phyloP scores from a whole-genome alignment of 2,329 filamentous ascomycete species.

The Monilinia vaccinii-corymbosi region DNA sequence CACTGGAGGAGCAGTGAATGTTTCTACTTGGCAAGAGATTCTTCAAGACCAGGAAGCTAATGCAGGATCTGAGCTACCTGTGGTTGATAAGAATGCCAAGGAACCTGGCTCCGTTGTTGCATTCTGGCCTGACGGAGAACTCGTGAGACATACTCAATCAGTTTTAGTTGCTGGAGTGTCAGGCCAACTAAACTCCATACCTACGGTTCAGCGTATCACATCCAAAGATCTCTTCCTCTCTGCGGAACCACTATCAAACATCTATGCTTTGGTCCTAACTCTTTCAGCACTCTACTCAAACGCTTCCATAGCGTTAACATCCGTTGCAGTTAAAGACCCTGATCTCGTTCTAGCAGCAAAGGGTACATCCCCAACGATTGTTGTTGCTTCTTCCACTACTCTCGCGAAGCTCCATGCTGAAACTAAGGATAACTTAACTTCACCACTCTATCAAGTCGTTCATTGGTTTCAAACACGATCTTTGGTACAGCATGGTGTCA shows the following conservation, averaged over 20 bases:
- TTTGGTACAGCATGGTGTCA: conserved; percentile 60
- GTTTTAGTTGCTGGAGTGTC: conserved; percentile 87
- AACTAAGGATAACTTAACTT: conserved; percentile 48
- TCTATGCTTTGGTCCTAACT: conserved; percentile 71
- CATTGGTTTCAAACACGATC: conserved; percentile 64
- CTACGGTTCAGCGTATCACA: conserved; percentile 62
- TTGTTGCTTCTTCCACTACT: conserved; percentile 69
- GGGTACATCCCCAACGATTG: conserved; percentile 69
- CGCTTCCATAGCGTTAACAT: conserved; percentile 78
- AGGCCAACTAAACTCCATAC: conserved; percentile 67
- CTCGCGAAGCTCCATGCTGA: conserved; percentile 59
- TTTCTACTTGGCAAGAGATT: conserved; percentile 90
- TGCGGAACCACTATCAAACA: conserved; percentile 69
- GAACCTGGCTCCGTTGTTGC: conserved; percentile 48
- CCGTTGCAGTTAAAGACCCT: conserved; percentile 65
- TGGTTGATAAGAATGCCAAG: conserved; percentile 44
- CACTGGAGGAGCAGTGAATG: conserved; percentile 63
- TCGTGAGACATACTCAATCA: conserved; percentile 71
- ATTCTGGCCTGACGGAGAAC: conserved; percentile 60
- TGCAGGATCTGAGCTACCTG: conserved; percentile 55
- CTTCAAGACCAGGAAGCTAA: conserved; percentile 58
- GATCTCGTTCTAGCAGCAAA: conserved; percentile 66
- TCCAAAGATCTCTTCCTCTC: conserved; percentile 76
- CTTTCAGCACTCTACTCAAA: conserved; percentile 79
- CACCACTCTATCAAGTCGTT: conserved; percentile 55